Evolutionary conservation across 1,139 yeast genomes (phyloP), one percentile per base, ranked within the genome.

Genomic region (Yamadazyma oceani): DNA sequence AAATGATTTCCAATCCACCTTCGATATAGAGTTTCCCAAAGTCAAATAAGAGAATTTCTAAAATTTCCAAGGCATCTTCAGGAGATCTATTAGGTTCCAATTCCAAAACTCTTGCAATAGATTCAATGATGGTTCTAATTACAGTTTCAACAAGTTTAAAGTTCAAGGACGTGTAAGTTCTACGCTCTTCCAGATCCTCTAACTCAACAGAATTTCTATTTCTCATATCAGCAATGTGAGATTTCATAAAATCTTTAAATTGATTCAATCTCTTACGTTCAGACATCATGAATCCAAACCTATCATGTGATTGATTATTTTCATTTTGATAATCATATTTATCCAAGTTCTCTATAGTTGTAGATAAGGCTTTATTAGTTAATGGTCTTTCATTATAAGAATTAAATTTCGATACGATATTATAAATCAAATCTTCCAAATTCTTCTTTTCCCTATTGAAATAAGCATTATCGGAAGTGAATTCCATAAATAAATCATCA

Each of bases 31-130:
- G 73, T 34, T 78, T 78, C 1, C 95, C 94, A 36, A 87, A 72
- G 41, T 85, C 88, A 42, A 80, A 73, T 16, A 87, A 58, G 37
- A 88, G 58, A 26, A 86, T 69, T 42, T 85, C 87, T 47, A 87
- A 68, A 16, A 89, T 62, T 42, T 81, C 88, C 35, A 79, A 64
- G 0, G 89, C 76, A 51, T 81, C 78, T 34, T 78, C 82, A 3
- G 85, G 75, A 5, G 86, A 69, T 44, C 75, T 82, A 15, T 62
- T 58, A 1, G 95, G 87, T 1, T 82, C 72, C 37, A 90, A 63
- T 52, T 88, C 96, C 53, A 87, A 74, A 5, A 84, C 70, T 52
- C 97, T 71, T 3, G 95, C 85, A 5, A 88, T 69, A 1, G 92
- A 75, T 59, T 90, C 97, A 22, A 89, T 86, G 3, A 84, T 75